Conservation (phyloP, 768 basidiomycete species). For the Fomitopsis pulvina region DNA sequence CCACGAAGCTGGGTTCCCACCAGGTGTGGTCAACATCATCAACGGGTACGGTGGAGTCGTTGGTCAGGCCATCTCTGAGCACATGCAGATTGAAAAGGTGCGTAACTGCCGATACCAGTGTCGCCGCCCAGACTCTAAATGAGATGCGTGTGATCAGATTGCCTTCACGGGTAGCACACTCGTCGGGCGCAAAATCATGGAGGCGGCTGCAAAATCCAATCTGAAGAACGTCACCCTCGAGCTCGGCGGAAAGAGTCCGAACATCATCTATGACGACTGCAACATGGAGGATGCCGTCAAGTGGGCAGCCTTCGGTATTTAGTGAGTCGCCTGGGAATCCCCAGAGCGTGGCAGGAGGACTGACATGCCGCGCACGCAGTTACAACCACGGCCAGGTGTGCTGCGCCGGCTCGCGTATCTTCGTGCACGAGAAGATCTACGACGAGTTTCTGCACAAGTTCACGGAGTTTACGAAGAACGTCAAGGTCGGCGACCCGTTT, state of each 20-base stretch:
- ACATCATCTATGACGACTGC: constrained; percentile 56
- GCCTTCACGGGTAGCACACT: constrained; percentile 69
- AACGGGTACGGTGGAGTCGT: constrained; percentile 48
- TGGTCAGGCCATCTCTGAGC: constrained; percentile 49
- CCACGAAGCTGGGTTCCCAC: constrained; percentile 54
- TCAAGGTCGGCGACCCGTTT: constrained; percentile 75
- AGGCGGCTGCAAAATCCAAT: constrained; percentile 53
- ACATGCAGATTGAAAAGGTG: constrained; percentile 52
- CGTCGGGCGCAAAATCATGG: constrained; percentile 58
- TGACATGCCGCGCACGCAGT: constrained; percentile 26
- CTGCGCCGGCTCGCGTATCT: constrained; percentile 77
- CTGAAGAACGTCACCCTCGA: constrained; percentile 67
- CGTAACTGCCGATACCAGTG: not conserved
- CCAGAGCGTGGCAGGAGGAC: not conserved
- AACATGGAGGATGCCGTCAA: constrained; percentile 51
- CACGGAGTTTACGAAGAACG: constrained; percentile 40
- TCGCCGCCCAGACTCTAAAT: too few relatives aligned
- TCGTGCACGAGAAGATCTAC: constrained; percentile 73
- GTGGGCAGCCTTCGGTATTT: constrained; percentile 56
- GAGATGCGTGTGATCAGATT: constrained; percentile 24
- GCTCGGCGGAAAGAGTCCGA: constrained; percentile 66
- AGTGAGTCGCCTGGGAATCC: constrained; percentile 28
- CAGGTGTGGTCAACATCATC: constrained; percentile 57
- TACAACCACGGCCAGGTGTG: constrained; percentile 76
- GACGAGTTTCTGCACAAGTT: constrained; percentile 65